Base-by-base conservation (phyloP, 148 eudicot species). In the Amaranthus cruentus region DNA sequence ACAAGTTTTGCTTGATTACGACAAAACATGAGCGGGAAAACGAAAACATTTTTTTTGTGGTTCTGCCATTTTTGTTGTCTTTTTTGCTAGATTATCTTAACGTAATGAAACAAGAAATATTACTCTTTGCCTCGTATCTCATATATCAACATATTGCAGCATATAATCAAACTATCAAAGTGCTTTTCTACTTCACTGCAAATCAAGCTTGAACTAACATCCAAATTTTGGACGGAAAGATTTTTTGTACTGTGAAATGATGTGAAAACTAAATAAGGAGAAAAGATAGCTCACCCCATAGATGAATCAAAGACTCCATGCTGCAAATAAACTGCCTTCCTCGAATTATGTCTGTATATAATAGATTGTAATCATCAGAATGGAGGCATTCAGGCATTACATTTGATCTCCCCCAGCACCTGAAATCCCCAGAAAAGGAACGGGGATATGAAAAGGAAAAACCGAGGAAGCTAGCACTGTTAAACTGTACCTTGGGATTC, bases 301-400 rank as follows among this genome's bases (percentile, higher is more conserved):
- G 99, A 92, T 72, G 99, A 92, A 87, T 96, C 99, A 77, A 96
- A 74, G 68, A 96, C 88, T 67, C 97, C 99, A 80, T 96, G 99
- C 81, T 96, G 99, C 69, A 96, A 81, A 83, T 90, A 96, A 65
- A 90, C 99, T 65, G 83, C 97, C 84, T 96, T 92, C 80, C 85
- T 82, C 44, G 99, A 81, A 81, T 96, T 91, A 55, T 91, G 97
- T 79, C 99, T 96, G 87, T 69, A 84, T 76, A 68, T 53, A 70
- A 52, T n/a, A 18, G 7, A 61, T 50, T 47, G 47, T 28, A 72
- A 46, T 58, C 65, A 15, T 66, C 54, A 79, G 61, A 7, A 71
- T 9, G 21, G 7, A 8, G 38, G 71, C 9, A 51, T 56, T 13
- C 4, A 12, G 9, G 47, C 55, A 54, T 15, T 14, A 38, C 21